Base-by-base conservation (phyloP, 1,284 basidiomycete genomes). In the Cryptococcus amylolentus region DNA sequence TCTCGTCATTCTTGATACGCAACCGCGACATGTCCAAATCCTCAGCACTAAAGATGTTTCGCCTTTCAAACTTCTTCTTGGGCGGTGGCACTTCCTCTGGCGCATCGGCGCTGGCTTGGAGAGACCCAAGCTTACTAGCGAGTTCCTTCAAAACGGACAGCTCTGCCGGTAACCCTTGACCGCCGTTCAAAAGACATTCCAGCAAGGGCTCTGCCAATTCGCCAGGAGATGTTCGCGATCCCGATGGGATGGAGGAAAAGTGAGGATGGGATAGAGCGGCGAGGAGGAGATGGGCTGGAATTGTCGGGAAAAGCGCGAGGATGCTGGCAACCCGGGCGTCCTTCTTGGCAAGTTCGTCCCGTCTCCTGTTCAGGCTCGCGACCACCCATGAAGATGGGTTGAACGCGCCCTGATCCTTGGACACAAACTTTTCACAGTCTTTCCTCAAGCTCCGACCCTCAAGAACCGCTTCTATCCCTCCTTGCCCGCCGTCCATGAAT, bases 11-110 rank as follows among this genome's bases (percentile, higher is more conserved):
- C 73, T 70, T 68, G 16, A 67, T 63, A 55, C 90, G 90, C 14
- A 88, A 65, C 49, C 78, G 78, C 7, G 79, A 78, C 28, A 85
- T 60, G 66, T 92, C 88, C 74, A 92, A 75, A 46, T 87, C 82
- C 16, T 84, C 82, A 63, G 90, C 86, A 65, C 65, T 54, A 54
- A 61, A 70, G 16, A 89, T 79, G 61, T 93, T 93, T 54, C 78
- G 74, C 54, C 88, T 78, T 62, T 82, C 81, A 44, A 73, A 77
- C 55, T 80, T 81, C 63, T 77, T 64, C 20, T 53, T 45, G 4
- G 13, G 23, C 12, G 39, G 35, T n/a, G 16, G 20, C 9, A 2
- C 20, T 14, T 40, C 35, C 27, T 38, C 51, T 10, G 41, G 16
- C 0, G 9, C 39, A 18, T 41, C 44, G 37, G 39, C 37, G 14